Evolutionary conservation across 2,329 filamentous ascomycete genomes (phyloP), one percentile per base, ranked within the genome.

Genomic region (Phyllosticta capitalensis): DNA sequence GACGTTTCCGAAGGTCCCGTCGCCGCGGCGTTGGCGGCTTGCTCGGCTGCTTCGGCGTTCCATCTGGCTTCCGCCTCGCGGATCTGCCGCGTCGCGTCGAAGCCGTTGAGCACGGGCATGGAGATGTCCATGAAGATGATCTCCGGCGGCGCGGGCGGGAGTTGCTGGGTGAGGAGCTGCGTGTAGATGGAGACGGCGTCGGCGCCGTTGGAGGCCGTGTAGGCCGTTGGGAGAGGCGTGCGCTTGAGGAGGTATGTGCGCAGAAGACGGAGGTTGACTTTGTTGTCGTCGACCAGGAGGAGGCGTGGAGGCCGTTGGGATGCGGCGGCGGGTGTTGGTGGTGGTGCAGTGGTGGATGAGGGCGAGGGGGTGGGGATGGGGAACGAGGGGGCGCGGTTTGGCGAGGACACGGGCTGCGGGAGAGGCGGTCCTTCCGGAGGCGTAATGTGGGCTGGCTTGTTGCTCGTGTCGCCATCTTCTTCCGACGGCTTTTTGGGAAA

Each of bases 251-350:
- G 61, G 50, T 61, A 63, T 6, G 61, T 62, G 22, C 88, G 61
- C 81, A 85, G 38, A 88, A 88, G 66, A 83, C 71, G 63, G 66
- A 75, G 67, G 71, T 78, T 83, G 33, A 63, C 57, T 19, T 54
- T 30, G 56, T 63, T 63, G 60, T 63, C 61, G 49, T 62, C 61
- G 49, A 62, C 61, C 45, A 60, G 58, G n/a, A 62, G 61, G 21
- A 62, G 61, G 9, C 61, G 61, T 9, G 60, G 60, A 5, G 24
- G 30, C 21, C 49, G 45, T 22, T 28, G 54, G 10, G 54, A 20
- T 14, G 45, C 21, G 14, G 55, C 10, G 21, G 2, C 3, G 19
- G 12, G 12, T 9, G 24, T 14, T 22, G 17, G n/a, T n/a, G 26
- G 45, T 52, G 54, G 14, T 9, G 19, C 48, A 12, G 28, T 21